A percentile compares a stretch with the other conserved stretches of the same genome.
Conservation (phyloP, 1,139 yeast species). For the Saccharomycopsis crataegensis region DNA sequence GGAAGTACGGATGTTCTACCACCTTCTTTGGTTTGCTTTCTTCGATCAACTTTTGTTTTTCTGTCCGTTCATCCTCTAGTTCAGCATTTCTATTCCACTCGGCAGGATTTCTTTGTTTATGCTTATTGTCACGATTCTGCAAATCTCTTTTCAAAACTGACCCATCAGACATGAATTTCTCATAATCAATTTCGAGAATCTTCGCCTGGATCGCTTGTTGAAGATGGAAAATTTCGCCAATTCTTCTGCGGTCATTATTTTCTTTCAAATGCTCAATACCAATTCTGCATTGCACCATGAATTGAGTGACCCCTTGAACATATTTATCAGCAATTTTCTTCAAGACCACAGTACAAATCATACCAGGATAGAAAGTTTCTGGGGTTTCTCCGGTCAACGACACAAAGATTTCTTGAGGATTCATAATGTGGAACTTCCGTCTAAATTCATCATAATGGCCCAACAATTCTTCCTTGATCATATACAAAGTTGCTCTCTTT, state of each 20-base stretch:
- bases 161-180: conserved; percentile 63
- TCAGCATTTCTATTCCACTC: conserved; percentile 87
- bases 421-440: conserved; percentile 59
- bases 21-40: conserved; percentile 54
- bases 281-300: conserved; percentile 69
- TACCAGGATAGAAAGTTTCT: conserved; percentile 58
- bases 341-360: conserved; percentile 73
- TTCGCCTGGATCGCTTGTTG: conserved; percentile 89
- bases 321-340: conserved; percentile 47
- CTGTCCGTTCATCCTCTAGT: conserved; percentile 52
- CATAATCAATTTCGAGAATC: conserved; percentile 62
- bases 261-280: conserved; percentile 59
- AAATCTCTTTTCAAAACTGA: conserved; percentile 65
- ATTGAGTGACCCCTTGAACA: conserved; percentile 55
- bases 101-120: conserved; percentile 42
- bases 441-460: conserved; percentile 84
- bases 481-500: conserved; percentile 75
- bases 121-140: conserved; percentile 44
- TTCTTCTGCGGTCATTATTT: conserved; percentile 37
- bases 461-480: conserved; percentile 83
- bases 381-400: conserved; percentile 84
- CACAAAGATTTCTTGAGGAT: conserved; percentile 69
- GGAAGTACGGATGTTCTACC: conserved; percentile 88
- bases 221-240: conserved; percentile 40
- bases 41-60: conserved; percentile 43